Base-by-base conservation (phyloP, 257 asterid genomes). In the Fraxinus anomala region DNA sequence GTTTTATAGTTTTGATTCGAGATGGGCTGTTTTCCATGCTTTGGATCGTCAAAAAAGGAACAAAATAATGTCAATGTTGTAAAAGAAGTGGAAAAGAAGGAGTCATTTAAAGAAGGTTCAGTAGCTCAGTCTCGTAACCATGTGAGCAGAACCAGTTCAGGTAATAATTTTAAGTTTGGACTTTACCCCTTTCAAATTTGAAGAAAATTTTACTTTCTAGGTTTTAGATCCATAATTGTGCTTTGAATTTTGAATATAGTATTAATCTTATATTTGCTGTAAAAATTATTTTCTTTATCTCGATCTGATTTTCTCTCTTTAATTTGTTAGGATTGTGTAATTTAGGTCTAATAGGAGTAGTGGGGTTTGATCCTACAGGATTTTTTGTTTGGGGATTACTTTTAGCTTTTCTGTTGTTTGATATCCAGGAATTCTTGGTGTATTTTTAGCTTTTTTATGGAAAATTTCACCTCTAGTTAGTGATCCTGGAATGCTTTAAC, bases 11-110 rank as follows among this genome's bases (percentile, higher is more conserved):
- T 79, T 81, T 82, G 82, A 79, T 85, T 76, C 77, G 87, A 84
- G 73, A 88, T 88, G 96, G 98, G 96, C 84, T 92, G 97, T 88
- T 88, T 92, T 72, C 91, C 96, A 36, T 94, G 98, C 85, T 88
- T 92, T 86, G 91, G 90, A 89, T 92, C 98, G 83, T 88, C 96
- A 80, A 76, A 84, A 54, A 82, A 86, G 83, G 89, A 80, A 77
- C 87, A 79, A 61, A 79, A 76, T 47, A 71, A 66, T 34, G 68
- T 61, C 68, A 87, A 86, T 82, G 92, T 84, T 40, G 94, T 87
- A 72, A 91, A 88, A 75, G 89, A 87, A 83, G 84, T 84, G 70
- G 81, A 79, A 21, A 89, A 88, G 72, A 89, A 86, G 69, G 96
- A 93, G 84, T 84, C 96, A 85, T 85, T 88, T 66, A 89, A 88